Conservation (phyloP, 164 flowering plant genomes). For the Warburgia ugandensis region DNA sequence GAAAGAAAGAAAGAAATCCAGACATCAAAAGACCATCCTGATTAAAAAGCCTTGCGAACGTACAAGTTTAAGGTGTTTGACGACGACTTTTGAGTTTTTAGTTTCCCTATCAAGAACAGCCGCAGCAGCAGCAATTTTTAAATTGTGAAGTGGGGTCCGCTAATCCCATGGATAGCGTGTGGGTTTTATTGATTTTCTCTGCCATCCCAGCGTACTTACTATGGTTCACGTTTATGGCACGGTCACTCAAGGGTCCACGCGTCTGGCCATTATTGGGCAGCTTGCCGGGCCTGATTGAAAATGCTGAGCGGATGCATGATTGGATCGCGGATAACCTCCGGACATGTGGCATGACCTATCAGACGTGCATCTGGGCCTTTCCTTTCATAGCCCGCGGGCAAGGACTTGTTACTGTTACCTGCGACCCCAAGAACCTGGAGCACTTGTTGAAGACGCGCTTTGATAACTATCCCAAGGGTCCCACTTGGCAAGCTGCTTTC, state of each 20-base stretch:
- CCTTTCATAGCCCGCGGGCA: constrained; percentile 51
- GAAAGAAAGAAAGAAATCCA: no score
- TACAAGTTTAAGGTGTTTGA: no score
- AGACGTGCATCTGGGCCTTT: constrained; percentile 50
- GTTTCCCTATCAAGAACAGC: neutral
- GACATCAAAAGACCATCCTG: no score
- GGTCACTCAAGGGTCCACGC: constrained; percentile 44
- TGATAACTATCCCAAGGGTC: constrained; percentile 60
- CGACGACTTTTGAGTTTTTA: no score
- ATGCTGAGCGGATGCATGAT: constrained; percentile 50
- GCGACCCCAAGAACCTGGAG: constrained; percentile 62
- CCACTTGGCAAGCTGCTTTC: constrained; percentile 56
- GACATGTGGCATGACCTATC: constrained; percentile 54
- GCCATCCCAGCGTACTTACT: constrained; percentile 30
- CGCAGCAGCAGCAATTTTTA: neutral
- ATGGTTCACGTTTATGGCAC: constrained; percentile 37
- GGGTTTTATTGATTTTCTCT: constrained; percentile 20
- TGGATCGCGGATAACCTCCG: constrained; percentile 72
- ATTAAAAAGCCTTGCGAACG: no score
- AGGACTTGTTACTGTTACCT: constrained; percentile 64
- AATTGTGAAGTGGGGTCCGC: neutral
- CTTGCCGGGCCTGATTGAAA: constrained; percentile 48
- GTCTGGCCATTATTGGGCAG: constrained; percentile 75
- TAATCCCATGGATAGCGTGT: constrained; percentile 29
- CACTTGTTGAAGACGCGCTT: constrained; percentile 48